phyloP scores from a whole-genome alignment of 768 basidiomycete species.

The Tulasnella calospora region DNA sequence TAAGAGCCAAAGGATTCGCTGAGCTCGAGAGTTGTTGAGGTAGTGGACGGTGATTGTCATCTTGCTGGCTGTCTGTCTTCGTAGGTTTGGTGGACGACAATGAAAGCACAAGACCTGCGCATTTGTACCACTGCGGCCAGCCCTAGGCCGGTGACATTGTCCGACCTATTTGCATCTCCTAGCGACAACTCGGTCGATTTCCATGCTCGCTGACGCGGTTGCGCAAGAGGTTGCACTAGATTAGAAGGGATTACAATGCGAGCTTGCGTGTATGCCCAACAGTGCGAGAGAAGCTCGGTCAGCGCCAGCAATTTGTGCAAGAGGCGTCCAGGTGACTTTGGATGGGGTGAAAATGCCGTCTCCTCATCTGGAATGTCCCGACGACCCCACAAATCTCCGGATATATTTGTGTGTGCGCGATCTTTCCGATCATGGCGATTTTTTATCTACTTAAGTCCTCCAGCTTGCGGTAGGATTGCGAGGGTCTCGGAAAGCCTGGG shows the following conservation, averaged over 20 bases:
- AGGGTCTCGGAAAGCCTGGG: too few relatives aligned
- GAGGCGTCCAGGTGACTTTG: too few relatives aligned
- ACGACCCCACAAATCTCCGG: too few relatives aligned
- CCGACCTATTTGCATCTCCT: neutral
- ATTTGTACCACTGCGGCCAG: neutral
- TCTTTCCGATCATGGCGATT: too few relatives aligned
- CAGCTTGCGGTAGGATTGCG: too few relatives aligned
- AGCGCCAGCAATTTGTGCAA: neutral
- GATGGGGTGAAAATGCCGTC: too few relatives aligned
- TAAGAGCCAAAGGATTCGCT: constrained; percentile 34
- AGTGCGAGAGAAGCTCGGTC: neutral
- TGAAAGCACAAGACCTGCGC: neutral
- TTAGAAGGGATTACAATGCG: neutral
- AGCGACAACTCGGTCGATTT: neutral
- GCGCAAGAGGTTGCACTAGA: neutral
- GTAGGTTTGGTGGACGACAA: neutral
- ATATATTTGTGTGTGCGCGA: too few relatives aligned
- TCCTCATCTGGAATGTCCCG: too few relatives aligned
- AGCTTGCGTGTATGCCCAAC: neutral
- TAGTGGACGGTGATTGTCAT: constrained; percentile 28
- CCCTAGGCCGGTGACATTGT: neutral
- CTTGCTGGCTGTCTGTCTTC: neutral
- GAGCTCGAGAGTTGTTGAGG: constrained; percentile 32
- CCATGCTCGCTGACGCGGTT: neutral
- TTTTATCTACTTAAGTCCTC: too few relatives aligned